phyloP scores from a whole-genome alignment of 306 rosid genomes.

The Phaseolus lunatus region DNA sequence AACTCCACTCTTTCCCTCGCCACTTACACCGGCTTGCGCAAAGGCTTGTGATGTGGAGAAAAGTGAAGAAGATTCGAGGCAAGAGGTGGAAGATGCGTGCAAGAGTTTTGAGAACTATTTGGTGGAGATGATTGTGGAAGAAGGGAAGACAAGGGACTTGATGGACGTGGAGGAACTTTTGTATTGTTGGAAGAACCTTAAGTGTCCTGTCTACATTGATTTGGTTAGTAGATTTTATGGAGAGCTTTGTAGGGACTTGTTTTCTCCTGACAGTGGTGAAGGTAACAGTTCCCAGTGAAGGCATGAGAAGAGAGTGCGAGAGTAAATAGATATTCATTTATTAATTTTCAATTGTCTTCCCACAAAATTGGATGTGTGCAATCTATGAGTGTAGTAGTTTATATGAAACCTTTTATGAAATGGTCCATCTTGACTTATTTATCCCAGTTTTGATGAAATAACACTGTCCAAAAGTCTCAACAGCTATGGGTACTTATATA shows the following conservation, averaged over 20 bases:
- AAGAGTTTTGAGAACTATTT: conserved; percentile 87
- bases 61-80: conserved; percentile 38
- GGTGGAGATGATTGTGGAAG: conserved; percentile 90
- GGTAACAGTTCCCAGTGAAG: conserved; percentile 40
- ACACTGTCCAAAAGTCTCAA: neutral
- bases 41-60: conserved; percentile 26
- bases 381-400: conserved; percentile 1
- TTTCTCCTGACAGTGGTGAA: conserved; percentile 56
- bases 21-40: conserved; percentile 55
- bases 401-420: conserved; percentile 9
- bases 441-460: conserved; percentile 21
- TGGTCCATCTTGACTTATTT: neutral
- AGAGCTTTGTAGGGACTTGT: conserved; percentile 91
- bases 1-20: conserved; percentile 56
- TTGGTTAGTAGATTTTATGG: conserved; percentile 86
- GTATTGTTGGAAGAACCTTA: conserved; percentile 81
- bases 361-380: conserved; percentile 19
- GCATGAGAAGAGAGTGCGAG: conserved; percentile 13
- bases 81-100: conserved; percentile 81
- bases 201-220: conserved; percentile 76
- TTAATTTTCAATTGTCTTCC: conserved; percentile 4
- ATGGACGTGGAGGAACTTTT: conserved; percentile 89
- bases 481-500: conserved; percentile 5
- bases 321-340: conserved; percentile 11
- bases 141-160: conserved; percentile 78